Percentiles rank a stretch among this genome's conserved stretches.
phyloP scores from a whole-genome alignment of 768 basidiomycete species.

The Boletellus sp. region DNA sequence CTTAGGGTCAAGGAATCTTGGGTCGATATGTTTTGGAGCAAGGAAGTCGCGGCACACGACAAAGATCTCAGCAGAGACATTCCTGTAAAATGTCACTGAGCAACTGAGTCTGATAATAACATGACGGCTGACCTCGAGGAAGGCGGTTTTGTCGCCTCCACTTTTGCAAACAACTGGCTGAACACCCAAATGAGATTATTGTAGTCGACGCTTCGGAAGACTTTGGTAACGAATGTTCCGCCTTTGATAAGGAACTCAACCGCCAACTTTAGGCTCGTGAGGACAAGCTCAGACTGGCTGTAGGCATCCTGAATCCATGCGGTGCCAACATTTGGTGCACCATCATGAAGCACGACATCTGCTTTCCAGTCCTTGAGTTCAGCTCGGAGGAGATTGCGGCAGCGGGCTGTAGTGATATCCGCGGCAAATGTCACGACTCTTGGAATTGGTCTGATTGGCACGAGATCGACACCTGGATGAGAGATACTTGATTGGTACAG shows the following conservation, averaged over 20 bases:
- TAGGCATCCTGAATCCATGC: constrained; percentile 99
- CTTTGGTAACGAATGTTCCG: constrained; percentile 95
- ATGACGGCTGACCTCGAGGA: constrained; percentile 73
- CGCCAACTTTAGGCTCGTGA: constrained; percentile 92
- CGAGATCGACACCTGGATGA: constrained; percentile 82
- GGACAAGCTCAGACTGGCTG: constrained; percentile 92
- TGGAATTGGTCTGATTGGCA: constrained; percentile 94
- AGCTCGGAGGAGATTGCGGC: constrained; percentile 77
- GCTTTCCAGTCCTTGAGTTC: constrained; percentile 99
- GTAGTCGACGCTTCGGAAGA: constrained; percentile 97
- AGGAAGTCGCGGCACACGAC: constrained; percentile 95
- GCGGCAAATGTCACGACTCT: constrained; percentile 86
- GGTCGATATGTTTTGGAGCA: constrained; percentile 93
- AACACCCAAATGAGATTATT: constrained; percentile 99
- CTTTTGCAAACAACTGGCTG: constrained; percentile 90
- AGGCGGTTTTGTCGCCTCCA: constrained; percentile 98
- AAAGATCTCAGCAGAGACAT: constrained; percentile 99
- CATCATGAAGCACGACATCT: constrained; percentile 96
- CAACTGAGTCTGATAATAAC: not conserved
- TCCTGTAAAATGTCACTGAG: constrained; percentile 45
- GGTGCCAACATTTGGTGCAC: constrained; percentile 98
- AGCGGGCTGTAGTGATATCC: constrained; percentile 91
- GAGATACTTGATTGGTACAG: constrained; percentile 8
- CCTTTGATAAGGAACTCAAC: constrained; percentile 92
- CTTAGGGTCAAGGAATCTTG: constrained; percentile 95